Conservation (phyloP, 139 green algal genomes). For the Closterium sp. region DNA sequence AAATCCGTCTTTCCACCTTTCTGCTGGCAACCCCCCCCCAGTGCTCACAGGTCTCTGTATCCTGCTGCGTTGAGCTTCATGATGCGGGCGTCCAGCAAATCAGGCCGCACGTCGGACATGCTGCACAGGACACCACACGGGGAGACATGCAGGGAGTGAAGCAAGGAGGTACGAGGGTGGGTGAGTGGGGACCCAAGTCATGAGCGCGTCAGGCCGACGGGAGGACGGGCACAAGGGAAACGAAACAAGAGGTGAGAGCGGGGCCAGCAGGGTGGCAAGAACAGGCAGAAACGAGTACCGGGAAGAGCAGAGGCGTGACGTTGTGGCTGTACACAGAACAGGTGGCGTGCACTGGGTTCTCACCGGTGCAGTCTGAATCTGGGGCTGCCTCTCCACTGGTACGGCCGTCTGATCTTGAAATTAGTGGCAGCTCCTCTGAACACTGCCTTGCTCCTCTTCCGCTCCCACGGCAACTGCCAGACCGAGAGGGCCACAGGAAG, state of each 20-base stretch:
- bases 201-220: background rate
- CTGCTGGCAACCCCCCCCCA: background rate
- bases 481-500: background rate
- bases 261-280: background rate
- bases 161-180: background rate
- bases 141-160: background rate
- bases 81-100: slow-evolving; percentile 27
- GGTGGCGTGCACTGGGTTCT: background rate
- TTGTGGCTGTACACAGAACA: no score
- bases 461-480: slow-evolving; percentile 11
- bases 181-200: background rate
- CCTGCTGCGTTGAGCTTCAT: background rate
- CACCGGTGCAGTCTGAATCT: slow-evolving; percentile 11
- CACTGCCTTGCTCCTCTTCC: slow-evolving; percentile 14
- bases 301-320: background rate
- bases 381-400: slow-evolving; percentile 19
- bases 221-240: background rate
- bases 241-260: background rate
- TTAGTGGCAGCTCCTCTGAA: slow-evolving; percentile 35
- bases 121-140: background rate
- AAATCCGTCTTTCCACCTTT: background rate
- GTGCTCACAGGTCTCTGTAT: background rate
- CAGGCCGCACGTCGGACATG: slow-evolving; percentile 11
- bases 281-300: background rate
- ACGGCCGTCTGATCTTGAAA: slow-evolving; percentile 18